phyloP scores from a whole-genome alignment of 2,329 filamentous ascomycete species.

The Pseudopyrenochaeta lycopersici region DNA sequence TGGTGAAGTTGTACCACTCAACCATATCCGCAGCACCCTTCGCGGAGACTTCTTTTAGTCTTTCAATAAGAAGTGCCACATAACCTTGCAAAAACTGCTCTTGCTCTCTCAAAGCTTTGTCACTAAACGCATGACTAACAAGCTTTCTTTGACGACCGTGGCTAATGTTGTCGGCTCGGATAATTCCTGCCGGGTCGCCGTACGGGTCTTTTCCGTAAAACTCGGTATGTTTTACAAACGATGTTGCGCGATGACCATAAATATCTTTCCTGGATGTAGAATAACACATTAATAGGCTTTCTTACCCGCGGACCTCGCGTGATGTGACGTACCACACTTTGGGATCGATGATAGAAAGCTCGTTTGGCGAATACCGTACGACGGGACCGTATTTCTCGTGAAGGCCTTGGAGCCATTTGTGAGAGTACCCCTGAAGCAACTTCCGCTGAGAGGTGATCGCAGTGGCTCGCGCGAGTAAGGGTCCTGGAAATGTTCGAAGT shows the following conservation, averaged over 20 bases:
- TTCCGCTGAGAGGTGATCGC: constrained; percentile 31
- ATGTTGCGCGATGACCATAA: constrained; percentile 45
- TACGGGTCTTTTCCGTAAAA: constrained; percentile 45
- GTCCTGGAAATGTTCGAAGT: constrained; percentile 52
- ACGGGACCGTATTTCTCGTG: constrained; percentile 51
- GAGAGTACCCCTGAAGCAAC: constrained; percentile 23
- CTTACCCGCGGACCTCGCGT: neutral
- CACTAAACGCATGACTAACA: constrained; percentile 49
- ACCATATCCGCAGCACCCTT: constrained; percentile 27
- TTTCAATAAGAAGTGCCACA: constrained; percentile 46
- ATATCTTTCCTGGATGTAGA: constrained; percentile 41
- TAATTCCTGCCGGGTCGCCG: constrained; percentile 33
- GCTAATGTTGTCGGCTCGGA: constrained; percentile 41
- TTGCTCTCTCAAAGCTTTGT: constrained; percentile 48
- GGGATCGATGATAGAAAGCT: constrained; percentile 48
- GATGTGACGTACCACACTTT: constrained; percentile 32
- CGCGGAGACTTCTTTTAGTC: constrained; percentile 36
- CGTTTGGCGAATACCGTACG: constrained; percentile 49
- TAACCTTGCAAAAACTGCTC: constrained; percentile 48
- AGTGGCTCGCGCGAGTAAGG: constrained; percentile 38
- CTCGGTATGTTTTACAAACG: constrained; percentile 40
- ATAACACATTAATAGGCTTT: neutral
- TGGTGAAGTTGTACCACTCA: constrained; percentile 36
- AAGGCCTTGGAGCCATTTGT: constrained; percentile 31
- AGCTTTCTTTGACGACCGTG: constrained; percentile 48